Evolutionary conservation across 805 yeast species (phyloP).

Genomic region (Scheffersomyces amazonensis): DNA sequence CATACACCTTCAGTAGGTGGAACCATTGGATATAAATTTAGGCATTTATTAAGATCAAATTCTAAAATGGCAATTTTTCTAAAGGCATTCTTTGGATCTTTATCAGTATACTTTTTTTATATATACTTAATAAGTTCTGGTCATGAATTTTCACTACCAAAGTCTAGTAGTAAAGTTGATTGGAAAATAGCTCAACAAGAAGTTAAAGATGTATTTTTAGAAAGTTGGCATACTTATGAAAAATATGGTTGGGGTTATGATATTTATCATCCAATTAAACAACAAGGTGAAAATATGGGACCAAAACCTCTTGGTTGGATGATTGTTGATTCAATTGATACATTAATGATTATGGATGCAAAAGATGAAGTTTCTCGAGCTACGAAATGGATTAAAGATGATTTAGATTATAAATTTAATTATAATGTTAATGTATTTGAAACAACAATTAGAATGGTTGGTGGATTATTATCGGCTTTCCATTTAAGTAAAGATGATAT

Average conservation of each 20-base stretch:
- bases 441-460: constrained; percentile 92
- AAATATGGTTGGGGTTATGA: constrained; percentile 83
- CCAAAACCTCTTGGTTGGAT: constrained; percentile 88
- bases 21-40: constrained; percentile 5
- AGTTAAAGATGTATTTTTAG: constrained; percentile 66
- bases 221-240: constrained; percentile 76
- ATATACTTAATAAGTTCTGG: constrained; percentile 2
- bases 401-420: constrained; percentile 67
- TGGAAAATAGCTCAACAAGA: constrained; percentile 54
- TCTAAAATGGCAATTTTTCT: constrained; percentile 36
- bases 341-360: constrained; percentile 73
- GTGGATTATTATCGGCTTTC: constrained; percentile 85
- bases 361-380: constrained; percentile 62
- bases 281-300: constrained; percentile 70
- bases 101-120: constrained; percentile 41
- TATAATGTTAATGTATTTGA: constrained; percentile 81
- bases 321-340: constrained; percentile 83
- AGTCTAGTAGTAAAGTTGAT: constrained; percentile 1
- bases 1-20: not conserved
- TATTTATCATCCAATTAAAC: constrained; percentile 66
- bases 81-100: constrained; percentile 39
- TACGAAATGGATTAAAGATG: constrained; percentile 69
- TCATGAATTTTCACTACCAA: not conserved
- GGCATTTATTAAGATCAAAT: too few species aligned
- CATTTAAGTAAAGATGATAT: constrained; percentile 67